Evolutionary conservation across 1,284 basidiomycete genomes (phyloP).

Genomic region (Irpex rosettiformis): DNA sequence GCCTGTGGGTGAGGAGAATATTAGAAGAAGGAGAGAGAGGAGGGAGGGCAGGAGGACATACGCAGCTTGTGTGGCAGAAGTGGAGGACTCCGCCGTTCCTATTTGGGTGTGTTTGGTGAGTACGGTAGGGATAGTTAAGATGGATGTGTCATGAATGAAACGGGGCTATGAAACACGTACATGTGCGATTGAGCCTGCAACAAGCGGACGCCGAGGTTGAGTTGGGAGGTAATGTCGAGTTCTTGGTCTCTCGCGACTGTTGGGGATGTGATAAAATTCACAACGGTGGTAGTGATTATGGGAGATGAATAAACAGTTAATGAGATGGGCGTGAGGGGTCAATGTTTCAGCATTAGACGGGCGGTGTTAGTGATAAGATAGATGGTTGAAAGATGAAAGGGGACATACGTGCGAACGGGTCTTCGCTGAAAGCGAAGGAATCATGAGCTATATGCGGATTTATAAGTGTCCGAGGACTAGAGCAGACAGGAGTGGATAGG

Average conservation of each 20-base stretch:
- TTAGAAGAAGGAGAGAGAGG: not conserved
- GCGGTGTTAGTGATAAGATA: no score
- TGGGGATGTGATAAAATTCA: no score
- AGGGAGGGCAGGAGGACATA: not conserved
- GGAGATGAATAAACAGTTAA: no score
- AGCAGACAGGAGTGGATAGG: no score
- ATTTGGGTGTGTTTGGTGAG: not conserved
- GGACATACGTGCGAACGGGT: slow-evolving; percentile 44
- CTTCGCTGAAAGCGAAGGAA: slow-evolving; percentile 55
- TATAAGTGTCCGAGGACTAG: not conserved
- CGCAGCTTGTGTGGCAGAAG: slow-evolving; percentile 62
- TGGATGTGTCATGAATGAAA: no score
- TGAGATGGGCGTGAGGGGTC: no score
- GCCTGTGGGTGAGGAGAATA: slow-evolving; percentile 19
- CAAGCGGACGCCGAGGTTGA: slow-evolving; percentile 66
- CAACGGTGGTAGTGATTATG: no score
- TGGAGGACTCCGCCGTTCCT: slow-evolving; percentile 41
- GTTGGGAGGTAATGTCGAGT: slow-evolving; percentile 54
- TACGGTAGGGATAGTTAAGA: no score
- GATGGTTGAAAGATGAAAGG: not conserved
- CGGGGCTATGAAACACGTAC: slow-evolving; percentile 14
- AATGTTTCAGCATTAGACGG: no score
- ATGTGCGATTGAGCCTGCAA: slow-evolving; percentile 72
- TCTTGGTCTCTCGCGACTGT: slow-evolving; percentile 60
- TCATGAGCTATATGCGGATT: slow-evolving; percentile 48